Conservation (phyloP, 1,139 yeast genomes). For the Yamadazyma jaroonii region DNA sequence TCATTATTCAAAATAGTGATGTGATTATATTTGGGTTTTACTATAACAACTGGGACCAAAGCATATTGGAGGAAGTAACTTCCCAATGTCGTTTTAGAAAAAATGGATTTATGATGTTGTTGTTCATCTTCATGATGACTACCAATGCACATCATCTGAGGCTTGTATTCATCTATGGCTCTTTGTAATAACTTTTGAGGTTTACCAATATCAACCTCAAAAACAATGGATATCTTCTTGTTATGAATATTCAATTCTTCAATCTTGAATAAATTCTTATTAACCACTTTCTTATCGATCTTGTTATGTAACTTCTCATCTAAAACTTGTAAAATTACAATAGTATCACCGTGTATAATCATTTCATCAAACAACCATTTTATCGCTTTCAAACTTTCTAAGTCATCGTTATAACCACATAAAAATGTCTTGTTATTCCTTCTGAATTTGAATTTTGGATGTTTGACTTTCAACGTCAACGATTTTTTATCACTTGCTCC, state of each 20-base stretch:
- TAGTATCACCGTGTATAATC: conserved; percentile 62
- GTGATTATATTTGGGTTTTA: conserved; percentile 53
- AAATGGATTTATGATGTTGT: conserved; percentile 46
- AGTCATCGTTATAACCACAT: conserved; percentile 59
- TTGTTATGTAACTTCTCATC: conserved; percentile 36
- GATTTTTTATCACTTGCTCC: conserved; percentile 41
- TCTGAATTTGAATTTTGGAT: conserved; percentile 51
- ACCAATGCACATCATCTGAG: conserved; percentile 66
- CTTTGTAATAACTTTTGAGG: conserved; percentile 53
- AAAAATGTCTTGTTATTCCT: conserved; percentile 61
- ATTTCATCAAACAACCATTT: conserved; percentile 68
- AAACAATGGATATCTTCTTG: conserved; percentile 51
- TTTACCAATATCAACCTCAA: conserved; percentile 63
- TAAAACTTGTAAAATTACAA: conserved; percentile 58
- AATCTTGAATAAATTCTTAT: conserved; percentile 37
- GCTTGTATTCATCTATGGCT: conserved; percentile 61
- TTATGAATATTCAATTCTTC: conserved; percentile 45
- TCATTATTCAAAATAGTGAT: conserved; percentile 24
- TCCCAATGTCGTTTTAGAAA: conserved; percentile 48
- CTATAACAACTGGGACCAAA: conserved; percentile 65
- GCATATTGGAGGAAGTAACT: conserved; percentile 67
- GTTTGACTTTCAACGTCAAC: conserved; percentile 53
- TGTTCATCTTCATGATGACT: conserved; percentile 43
- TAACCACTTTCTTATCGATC: conserved; percentile 32
- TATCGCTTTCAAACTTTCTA: conserved; percentile 56